phyloP scores from a whole-genome alignment of 306 rosid species.

The Senna siamea region DNA sequence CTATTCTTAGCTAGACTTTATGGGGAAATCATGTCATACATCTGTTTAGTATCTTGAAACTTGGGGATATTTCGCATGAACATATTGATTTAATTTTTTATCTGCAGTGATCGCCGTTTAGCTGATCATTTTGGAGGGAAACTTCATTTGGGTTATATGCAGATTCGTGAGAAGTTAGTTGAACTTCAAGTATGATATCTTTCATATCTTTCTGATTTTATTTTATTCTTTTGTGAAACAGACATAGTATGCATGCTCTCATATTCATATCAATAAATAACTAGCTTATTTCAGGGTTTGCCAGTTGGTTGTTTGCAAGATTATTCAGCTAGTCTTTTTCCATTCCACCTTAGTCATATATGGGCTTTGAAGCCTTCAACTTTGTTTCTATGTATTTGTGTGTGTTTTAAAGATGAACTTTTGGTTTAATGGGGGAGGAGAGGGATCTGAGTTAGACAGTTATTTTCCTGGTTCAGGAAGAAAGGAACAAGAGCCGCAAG shows the following conservation, averaged over 20 bases:
- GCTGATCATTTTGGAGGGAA: constrained; percentile 99
- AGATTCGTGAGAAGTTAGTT: constrained; percentile 89
- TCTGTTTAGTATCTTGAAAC: constrained; percentile 32
- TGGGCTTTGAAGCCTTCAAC: not conserved
- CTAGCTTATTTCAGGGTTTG: constrained; percentile 14
- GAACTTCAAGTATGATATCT: constrained; percentile 79
- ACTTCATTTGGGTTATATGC: constrained; percentile 99
- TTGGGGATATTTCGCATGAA: constrained; percentile 38
- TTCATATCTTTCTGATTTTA: constrained; percentile 23
- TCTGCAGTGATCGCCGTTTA: constrained; percentile 93
- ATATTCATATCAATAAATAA: not conserved
- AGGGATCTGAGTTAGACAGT: constrained; percentile 38
- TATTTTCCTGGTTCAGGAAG: constrained; percentile 73
- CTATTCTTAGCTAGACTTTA: constrained; percentile 64
- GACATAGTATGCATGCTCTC: constrained; percentile 18
- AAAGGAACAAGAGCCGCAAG: constrained; percentile 77
- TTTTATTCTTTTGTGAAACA: constrained; percentile 8
- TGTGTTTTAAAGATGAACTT: not conserved
- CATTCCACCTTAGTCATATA: constrained; percentile 1
- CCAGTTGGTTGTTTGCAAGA: constrained; percentile 16
- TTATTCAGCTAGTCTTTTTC: constrained; percentile 23
- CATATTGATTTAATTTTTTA: constrained; percentile 43
- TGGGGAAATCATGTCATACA: constrained; percentile 52
- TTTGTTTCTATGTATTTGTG: not conserved
- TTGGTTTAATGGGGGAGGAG: constrained; percentile 33